Conservation (phyloP, 495 filamentous ascomycete species). For the Penicillium cosmopolitanum region DNA sequence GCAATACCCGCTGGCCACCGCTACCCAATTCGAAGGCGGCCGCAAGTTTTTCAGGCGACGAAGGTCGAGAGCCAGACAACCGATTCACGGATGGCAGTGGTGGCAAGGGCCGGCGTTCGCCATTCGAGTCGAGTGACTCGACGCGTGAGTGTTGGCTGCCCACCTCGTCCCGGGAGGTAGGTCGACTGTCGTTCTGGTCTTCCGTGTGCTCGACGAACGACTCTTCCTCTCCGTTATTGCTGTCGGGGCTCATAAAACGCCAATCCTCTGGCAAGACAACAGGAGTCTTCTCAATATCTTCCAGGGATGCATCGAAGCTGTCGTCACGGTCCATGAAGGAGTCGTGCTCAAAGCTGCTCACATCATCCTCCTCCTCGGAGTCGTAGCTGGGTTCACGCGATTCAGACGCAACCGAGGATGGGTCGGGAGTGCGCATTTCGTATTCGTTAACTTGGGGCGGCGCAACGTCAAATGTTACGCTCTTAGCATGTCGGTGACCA, state of each 20-base stretch:
- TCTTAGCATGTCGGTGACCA: conserved; percentile 82
- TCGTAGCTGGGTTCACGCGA: conserved; percentile 93
- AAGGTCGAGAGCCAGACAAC: conserved; percentile 39
- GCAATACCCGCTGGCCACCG: conserved; percentile 62
- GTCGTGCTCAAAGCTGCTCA: conserved; percentile 71
- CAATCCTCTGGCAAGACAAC: conserved; percentile 96
- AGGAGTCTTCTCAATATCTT: conserved; percentile 95
- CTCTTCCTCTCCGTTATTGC: conserved; percentile 64
- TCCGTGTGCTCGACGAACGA: conserved; percentile 66
- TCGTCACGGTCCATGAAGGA: conserved; percentile 75
- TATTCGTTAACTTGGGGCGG: conserved; percentile 96
- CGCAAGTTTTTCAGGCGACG: conserved; percentile 56
- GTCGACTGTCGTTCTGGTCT: conserved; percentile 57
- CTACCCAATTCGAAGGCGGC: conserved; percentile 66
- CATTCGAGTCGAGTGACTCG: conserved; percentile 71
- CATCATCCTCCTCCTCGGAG: conserved; percentile 73
- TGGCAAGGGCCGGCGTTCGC: conserved; percentile 75
- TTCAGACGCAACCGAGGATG: conserved; percentile 83
- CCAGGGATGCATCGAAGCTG: conserved; percentile 90
- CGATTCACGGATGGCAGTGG: conserved; percentile 62
- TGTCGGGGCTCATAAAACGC: conserved; percentile 74
- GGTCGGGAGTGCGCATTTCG: conserved; percentile 94
- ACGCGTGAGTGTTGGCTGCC: conserved; percentile 50
- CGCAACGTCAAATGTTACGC: conserved; percentile 92
- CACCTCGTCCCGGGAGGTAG: conserved; percentile 40